Evolutionary conservation across 106 monocot species (phyloP).

Genomic region (Dendrobium huoshanense): DNA sequence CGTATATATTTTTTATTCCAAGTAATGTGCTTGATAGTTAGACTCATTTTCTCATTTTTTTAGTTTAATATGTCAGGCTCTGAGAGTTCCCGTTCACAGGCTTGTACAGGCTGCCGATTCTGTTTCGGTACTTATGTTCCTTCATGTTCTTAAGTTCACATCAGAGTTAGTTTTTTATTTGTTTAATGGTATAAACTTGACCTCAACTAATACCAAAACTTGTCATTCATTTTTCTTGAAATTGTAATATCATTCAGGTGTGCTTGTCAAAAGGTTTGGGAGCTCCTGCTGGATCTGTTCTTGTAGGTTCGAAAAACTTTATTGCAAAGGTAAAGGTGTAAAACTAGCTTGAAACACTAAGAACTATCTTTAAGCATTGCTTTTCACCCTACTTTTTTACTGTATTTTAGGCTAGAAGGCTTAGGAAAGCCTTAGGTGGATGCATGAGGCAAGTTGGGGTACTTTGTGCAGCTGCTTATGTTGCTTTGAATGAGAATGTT

Average conservation of each 20-base stretch:
- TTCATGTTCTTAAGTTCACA: not conserved
- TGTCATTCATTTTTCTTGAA: not conserved
- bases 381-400: constrained; percentile 4
- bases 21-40: not conserved
- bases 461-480: constrained; percentile 83
- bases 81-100: constrained; percentile 81
- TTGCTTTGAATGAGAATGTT: constrained; percentile 69
- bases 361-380: not conserved
- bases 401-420: constrained; percentile 62
- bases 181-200: not conserved
- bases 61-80: constrained; percentile 37
- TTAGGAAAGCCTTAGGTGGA: constrained; percentile 88
- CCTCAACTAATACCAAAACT: not conserved
- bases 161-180: not conserved
- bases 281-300: constrained; percentile 92
- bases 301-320: constrained; percentile 69
- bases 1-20: not conserved
- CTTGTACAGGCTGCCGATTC: constrained; percentile 93
- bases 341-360: not conserved
- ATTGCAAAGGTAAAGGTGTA: constrained; percentile 58
- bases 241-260: constrained; percentile 37
- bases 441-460: constrained; percentile 97
- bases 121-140: constrained; percentile 58
- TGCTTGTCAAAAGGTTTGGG: constrained; percentile 97
- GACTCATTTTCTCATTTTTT: not conserved